These are phyloP conservation scores for Citropsis articulata DNA, from an alignment of 345 rosid species.

Conservation along the genomic window DNA sequence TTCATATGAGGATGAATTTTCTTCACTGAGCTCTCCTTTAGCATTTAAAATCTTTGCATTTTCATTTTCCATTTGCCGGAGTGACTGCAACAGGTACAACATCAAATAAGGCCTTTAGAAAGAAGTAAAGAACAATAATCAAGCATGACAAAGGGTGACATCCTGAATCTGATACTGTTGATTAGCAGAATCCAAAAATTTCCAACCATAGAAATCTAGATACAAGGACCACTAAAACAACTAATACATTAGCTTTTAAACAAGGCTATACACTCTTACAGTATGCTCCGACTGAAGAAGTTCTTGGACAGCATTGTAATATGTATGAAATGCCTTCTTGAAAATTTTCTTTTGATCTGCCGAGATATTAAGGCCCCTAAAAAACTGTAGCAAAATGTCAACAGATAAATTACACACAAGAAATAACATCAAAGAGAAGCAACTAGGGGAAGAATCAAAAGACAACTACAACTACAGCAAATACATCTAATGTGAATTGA, in stretches of 20 bases:
- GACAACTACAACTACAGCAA: neutral
- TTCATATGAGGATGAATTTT: slow-evolving; percentile 82
- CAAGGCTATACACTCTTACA: slow-evolving; percentile 44
- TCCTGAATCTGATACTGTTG: neutral
- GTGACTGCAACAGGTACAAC: slow-evolving; percentile 46
- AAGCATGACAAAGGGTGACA: neutral
- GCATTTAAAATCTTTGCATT: slow-evolving; percentile 87
- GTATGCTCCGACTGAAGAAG: slow-evolving; percentile 89
- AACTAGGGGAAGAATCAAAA: slow-evolving; percentile 1
- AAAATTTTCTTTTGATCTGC: slow-evolving; percentile 82
- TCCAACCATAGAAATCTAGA: neutral
- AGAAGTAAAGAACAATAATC: neutral
- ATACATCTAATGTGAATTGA: neutral
- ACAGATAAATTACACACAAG: slow-evolving; percentile 15
- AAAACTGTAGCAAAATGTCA: slow-evolving; percentile 58
- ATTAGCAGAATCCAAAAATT: neutral
- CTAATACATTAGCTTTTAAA: neutral
- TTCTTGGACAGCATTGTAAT: slow-evolving; percentile 80
- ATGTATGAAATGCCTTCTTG: slow-evolving; percentile 72
- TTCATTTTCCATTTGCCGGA: slow-evolving; percentile 97
- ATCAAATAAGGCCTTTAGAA: neutral
- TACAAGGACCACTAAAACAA: neutral
- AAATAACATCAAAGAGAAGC: neutral
- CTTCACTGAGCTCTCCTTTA: slow-evolving; percentile 97
- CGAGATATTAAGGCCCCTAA: slow-evolving; percentile 73